phyloP scores from a whole-genome alignment of 2,329 filamentous ascomycete species.

The Fusarium sp. region DNA sequence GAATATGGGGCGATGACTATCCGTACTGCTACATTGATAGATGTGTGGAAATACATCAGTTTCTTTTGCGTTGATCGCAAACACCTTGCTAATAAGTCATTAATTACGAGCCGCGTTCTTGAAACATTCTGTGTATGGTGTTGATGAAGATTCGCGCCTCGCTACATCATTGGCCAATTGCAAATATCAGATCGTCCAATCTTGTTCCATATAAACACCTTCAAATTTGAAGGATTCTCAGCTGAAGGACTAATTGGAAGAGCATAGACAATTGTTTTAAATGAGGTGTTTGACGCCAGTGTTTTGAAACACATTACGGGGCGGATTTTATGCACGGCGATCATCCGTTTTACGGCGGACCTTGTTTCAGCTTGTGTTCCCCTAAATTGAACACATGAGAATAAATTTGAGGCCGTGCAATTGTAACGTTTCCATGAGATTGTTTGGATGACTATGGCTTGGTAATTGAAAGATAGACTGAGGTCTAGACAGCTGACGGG shows the following conservation, averaged over 20 bases:
- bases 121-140: neutral
- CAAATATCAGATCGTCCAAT: neutral
- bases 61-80: neutral
- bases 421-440: neutral
- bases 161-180: neutral
- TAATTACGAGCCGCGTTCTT: neutral
- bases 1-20: too few species aligned
- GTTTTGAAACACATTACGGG: constrained; percentile 14
- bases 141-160: neutral
- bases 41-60: neutral
- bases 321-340: constrained; percentile 19
- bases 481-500: too few species aligned
- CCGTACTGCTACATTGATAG: neutral
- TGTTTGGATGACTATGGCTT: too few species aligned
- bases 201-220: neutral
- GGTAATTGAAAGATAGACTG: neutral
- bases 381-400: neutral
- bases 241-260: neutral
- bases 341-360: constrained; percentile 1
- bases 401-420: neutral
- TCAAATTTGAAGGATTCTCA: neutral
- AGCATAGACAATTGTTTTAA: neutral
- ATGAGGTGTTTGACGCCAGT: constrained; percentile 2
- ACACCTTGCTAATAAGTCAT: neutral
- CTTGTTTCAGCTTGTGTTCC: constrained; percentile 4